Conservation (phyloP, 192 early-diverging fungal genomes). For the Rhizophagus clarus region DNA sequence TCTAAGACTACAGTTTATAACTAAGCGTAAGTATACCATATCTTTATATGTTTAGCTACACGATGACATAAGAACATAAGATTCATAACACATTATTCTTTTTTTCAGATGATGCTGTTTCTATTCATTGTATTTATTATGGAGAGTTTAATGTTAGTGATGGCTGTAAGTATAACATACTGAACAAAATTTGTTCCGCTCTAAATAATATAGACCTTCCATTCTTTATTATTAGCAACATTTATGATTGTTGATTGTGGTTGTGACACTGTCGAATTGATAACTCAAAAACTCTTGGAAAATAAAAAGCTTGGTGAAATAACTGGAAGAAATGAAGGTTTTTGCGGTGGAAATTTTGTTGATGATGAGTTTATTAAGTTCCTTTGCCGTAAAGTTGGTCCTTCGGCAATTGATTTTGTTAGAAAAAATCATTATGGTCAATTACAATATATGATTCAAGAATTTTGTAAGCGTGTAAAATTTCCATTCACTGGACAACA, state of each 20-base stretch:
- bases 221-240: constrained; percentile 26
- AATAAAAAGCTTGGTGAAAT: not conserved
- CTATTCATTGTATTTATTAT: not conserved
- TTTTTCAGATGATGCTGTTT: constrained; percentile 3
- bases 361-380: constrained; percentile 24
- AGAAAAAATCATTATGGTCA: not conserved
- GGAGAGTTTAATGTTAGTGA: not conserved
- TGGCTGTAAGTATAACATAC: not conserved
- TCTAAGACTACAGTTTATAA: too few species aligned
- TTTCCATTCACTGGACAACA: not conserved
- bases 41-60: too few species aligned
- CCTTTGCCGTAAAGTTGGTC: not conserved
- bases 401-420: not conserved
- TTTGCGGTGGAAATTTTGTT: constrained; percentile 8
- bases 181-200: too few species aligned
- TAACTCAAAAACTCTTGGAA: constrained; percentile 17
- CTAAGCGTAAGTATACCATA: too few species aligned
- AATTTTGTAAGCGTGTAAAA: not conserved
- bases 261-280: constrained; percentile 57
- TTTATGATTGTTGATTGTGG: constrained; percentile 64
- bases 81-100: too few species aligned
- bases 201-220: too few species aligned
- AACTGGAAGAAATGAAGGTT: not conserved
- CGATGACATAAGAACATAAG: too few species aligned
- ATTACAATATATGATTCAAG: constrained; percentile 9